These are phyloP conservation scores for Syzygium jambos DNA, from an alignment of 345 rosid species.

Conservation along the genomic window DNA sequence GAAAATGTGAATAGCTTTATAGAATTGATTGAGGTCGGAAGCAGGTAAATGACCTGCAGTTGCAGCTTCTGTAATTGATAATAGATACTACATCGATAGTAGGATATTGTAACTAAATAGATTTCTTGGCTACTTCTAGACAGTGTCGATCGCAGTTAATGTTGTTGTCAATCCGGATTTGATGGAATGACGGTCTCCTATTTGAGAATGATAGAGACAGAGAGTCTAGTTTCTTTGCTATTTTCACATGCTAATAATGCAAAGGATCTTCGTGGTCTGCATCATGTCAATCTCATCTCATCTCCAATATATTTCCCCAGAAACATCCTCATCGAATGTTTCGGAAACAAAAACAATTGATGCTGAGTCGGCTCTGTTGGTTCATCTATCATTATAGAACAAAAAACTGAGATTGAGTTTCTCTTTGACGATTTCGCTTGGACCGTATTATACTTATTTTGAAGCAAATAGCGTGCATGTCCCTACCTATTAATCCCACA, in stretches of 20 bases:
- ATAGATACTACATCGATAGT: background rate
- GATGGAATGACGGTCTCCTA: background rate
- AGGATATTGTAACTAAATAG: no score
- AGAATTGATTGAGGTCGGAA: background rate
- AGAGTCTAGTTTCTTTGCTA: background rate
- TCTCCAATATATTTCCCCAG: background rate
- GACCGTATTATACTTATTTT: background rate
- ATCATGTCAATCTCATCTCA: background rate
- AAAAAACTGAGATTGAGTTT: background rate
- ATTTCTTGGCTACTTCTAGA: no score
- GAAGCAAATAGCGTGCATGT: background rate
- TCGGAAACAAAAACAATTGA: background rate
- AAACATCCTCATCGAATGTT: background rate
- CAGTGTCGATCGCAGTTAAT: background rate
- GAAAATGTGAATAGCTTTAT: background rate
- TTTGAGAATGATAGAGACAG: background rate
- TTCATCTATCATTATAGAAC: background rate
- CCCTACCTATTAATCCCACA: fast-evolving
- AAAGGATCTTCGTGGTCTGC: background rate
- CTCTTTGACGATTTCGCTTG: background rate
- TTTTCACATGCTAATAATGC: background rate
- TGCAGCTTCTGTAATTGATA: background rate
- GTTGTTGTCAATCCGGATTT: background rate
- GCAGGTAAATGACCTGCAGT: no score
- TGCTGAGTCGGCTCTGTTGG: fast-evolving